Base-by-base conservation (phyloP, 805 yeast genomes). In the Starmerella floris region DNA sequence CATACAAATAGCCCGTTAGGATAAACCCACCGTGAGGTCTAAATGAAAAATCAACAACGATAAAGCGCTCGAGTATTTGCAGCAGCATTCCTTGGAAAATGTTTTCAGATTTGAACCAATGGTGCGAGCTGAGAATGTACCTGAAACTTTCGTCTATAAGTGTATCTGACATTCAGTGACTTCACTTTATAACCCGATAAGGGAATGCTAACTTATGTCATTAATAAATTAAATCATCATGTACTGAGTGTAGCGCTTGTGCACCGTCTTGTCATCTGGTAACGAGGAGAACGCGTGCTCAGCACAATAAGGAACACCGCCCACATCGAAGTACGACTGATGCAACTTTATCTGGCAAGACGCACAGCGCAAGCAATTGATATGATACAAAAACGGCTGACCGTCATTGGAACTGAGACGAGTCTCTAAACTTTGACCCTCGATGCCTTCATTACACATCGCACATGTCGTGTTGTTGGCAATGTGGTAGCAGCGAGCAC, bases 351-450 rank as follows among this genome's bases (percentile, higher is more conserved):
- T 46, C 5, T 50, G 42, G 63, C 97, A 87, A 32, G 67, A 64
- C 37, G 63, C 57, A 62, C 97, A 88, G 39, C 62, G 66, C 52
- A 87, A 68, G 59, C 97, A 88, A 20, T 67, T 60, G 5, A 70
- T 62, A 57, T 88, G 97, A 67, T 83, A 87, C 44, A 84, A 71
- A 51, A 79, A 79, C 34, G 65, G 62, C 27, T 73, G 60, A 54
- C 79, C 85, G 25, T 37, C 54, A 15, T 30, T 43, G 26, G 43
- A 35, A n/a, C 45, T 47, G 13, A 43, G 32, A 6, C 52, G 36
- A 1, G 63, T 80, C 54, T 83, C 94, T 33, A 88, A 69, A 60
- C 97, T 88, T 57, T 75, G 76, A 4, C 97, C 97, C 58, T 88
- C 95, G 37, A 91, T 83, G 25, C 93, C 94, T 4, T 54, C 52